A percentile compares a stretch with the other conserved stretches of the same genome.
Evolutionary conservation across 768 basidiomycete genomes (phyloP).

Genomic region (Xerocomus brunneocitrinus): DNA sequence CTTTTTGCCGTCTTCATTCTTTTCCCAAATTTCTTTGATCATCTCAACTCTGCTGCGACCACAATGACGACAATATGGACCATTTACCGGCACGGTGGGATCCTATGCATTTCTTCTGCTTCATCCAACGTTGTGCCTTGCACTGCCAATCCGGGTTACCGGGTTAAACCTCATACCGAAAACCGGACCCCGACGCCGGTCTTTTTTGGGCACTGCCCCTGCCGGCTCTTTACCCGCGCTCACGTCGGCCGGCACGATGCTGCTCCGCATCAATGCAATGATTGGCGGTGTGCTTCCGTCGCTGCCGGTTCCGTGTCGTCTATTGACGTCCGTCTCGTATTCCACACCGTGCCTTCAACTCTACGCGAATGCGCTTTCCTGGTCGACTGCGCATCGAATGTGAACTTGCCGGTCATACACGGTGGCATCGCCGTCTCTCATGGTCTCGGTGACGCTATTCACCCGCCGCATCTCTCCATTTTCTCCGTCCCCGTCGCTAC

Average conservation of each 20-base stretch:
- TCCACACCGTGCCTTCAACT: neutral
- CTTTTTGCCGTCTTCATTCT: neutral
- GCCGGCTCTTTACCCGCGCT: slow-evolving; percentile 10
- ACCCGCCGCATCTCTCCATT: slow-evolving; percentile 1
- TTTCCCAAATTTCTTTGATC: neutral
- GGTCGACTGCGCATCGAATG: slow-evolving; percentile 1
- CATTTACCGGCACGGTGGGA: neutral
- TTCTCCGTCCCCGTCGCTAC: slow-evolving; percentile 6
- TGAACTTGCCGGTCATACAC: slow-evolving; percentile 3
- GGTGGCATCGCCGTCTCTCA: neutral
- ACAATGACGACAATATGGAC: neutral
- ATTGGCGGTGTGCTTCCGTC: slow-evolving; percentile 11
- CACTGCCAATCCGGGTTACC: neutral
- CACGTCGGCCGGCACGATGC: slow-evolving; percentile 5
- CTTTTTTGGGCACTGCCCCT: slow-evolving; percentile 9
- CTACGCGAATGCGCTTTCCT: neutral
- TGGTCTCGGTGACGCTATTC: slow-evolving; percentile 9
- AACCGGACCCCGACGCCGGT: neutral
- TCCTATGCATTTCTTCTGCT: neutral
- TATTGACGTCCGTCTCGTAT: neutral
- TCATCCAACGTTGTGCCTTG: neutral
- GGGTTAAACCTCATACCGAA: slow-evolving; percentile 11
- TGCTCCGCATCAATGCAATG: slow-evolving; percentile 3
- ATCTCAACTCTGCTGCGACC: neutral
- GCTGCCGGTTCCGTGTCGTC: slow-evolving; percentile 4